Evolutionary conservation across 352 stramenopile genomes (phyloP).

Genomic region (Paralagenidium karlingii): DNA sequence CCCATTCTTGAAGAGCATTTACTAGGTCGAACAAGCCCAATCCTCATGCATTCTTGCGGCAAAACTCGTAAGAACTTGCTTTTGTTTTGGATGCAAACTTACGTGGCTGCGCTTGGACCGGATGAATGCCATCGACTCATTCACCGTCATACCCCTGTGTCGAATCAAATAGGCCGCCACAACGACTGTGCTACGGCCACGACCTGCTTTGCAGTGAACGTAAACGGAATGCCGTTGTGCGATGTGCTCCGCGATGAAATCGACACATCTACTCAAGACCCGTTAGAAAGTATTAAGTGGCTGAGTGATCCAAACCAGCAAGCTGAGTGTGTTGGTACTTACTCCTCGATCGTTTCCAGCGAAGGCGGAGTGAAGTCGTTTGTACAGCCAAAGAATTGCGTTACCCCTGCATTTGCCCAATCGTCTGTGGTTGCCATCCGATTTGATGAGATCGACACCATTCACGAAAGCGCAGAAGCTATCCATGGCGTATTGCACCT

Average conservation of each 20-base stretch:
- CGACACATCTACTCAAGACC: constrained; percentile 26
- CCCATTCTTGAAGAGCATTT: too few species aligned
- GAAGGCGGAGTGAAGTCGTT: constrained; percentile 53
- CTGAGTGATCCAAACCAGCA: not conserved
- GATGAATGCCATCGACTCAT: constrained; percentile 40
- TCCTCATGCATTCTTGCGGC: too few species aligned
- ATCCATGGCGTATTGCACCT: constrained; percentile 11
- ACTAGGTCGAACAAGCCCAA: too few species aligned
- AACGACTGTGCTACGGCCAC: constrained; percentile 56
- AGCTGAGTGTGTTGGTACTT: not conserved
- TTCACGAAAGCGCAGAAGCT: not conserved
- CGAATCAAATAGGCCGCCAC: constrained; percentile 61
- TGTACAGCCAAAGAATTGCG: constrained; percentile 51
- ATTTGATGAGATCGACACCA: too few species aligned
- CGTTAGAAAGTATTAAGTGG: too few species aligned
- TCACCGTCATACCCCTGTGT: constrained; percentile 34
- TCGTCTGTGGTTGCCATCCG: constrained; percentile 18
- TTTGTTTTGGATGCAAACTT: constrained; percentile 47
- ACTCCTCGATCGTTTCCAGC: constrained; percentile 43
- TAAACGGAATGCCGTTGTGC: constrained; percentile 39
- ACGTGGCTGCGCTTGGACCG: constrained; percentile 45
- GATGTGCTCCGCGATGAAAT: constrained; percentile 51
- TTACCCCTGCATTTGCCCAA: constrained; percentile 27
- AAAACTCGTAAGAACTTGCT: constrained; percentile 28
- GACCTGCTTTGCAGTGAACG: constrained; percentile 73